Percentiles rank a stretch among this genome's conserved stretches.
Conservation (phyloP, 2,329 filamentous ascomycete genomes). For the Fusarium continuum region DNA sequence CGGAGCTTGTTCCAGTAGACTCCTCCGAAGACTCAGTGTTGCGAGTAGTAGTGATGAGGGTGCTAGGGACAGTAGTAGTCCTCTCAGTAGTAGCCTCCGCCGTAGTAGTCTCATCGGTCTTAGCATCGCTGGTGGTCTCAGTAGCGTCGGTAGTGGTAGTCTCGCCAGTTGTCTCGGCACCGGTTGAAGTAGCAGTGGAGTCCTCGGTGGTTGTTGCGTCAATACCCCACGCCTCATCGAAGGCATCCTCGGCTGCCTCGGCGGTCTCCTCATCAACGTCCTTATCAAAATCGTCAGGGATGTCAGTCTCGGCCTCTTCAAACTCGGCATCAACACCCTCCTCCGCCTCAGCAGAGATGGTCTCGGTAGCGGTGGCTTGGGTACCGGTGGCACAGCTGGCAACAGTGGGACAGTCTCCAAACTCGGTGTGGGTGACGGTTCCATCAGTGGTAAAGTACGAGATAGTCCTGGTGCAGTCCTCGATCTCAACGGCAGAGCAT, state of each 20-base stretch:
- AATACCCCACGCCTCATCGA: background rate
- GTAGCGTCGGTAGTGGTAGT: background rate
- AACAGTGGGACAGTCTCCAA: slow-evolving; percentile 1
- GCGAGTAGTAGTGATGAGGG: slow-evolving; percentile 9
- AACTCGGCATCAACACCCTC: background rate
- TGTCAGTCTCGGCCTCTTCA: background rate
- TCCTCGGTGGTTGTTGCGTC: background rate
- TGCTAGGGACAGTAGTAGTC: background rate
- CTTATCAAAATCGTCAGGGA: background rate
- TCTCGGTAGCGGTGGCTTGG: slow-evolving; percentile 1
- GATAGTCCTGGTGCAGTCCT: slow-evolving; percentile 9
- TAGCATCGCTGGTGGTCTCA: background rate
- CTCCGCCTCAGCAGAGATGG: background rate
- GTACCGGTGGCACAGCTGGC: slow-evolving; percentile 17
- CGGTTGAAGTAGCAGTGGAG: background rate
- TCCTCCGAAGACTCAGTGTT: background rate
- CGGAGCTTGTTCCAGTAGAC: background rate
- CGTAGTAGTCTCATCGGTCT: background rate
- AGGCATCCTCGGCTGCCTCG: background rate
- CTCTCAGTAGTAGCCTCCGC: background rate
- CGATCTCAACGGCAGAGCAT: slow-evolving; percentile 7
- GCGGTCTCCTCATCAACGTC: background rate
- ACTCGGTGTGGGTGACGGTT: slow-evolving; percentile 6
- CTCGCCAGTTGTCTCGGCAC: background rate
- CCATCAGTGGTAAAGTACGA: slow-evolving; percentile 10